These are phyloP conservation scores for Xylaria castorea DNA, from an alignment of 495 filamentous ascomycete genomes.

Conservation along the genomic window DNA sequence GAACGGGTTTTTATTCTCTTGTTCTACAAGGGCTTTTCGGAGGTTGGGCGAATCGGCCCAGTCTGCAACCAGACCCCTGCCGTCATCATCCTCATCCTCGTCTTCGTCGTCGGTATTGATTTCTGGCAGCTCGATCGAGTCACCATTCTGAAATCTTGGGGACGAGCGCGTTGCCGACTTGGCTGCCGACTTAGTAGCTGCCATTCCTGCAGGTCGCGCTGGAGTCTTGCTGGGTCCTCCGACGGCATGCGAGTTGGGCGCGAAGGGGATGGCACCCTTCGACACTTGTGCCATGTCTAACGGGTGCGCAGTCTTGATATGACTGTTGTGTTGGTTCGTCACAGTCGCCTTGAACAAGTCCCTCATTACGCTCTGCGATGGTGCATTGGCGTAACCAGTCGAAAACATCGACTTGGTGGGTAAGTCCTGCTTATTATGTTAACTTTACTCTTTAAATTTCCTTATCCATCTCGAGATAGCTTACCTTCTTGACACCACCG, in stretches of 20 bases:
- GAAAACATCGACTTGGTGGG: slow-evolving; percentile 68
- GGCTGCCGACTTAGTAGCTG: slow-evolving; percentile 49
- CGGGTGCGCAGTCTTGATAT: slow-evolving; percentile 67
- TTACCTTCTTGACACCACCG: slow-evolving; percentile 75
- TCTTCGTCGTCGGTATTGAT: slow-evolving; percentile 89
- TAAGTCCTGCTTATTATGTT: slow-evolving; percentile 55
- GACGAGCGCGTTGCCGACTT: slow-evolving; percentile 70
- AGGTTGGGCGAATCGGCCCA: slow-evolving; percentile 90
- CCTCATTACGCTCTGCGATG: slow-evolving; percentile 38
- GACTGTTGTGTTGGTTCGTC: slow-evolving; percentile 59
- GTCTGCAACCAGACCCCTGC: slow-evolving; percentile 65
- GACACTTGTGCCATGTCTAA: slow-evolving; percentile 82
- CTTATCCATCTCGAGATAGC: slow-evolving; percentile 30
- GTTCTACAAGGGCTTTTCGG: slow-evolving; percentile 67
- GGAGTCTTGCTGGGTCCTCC: slow-evolving; percentile 68
- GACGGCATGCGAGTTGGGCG: slow-evolving; percentile 65
- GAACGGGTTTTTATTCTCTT: slow-evolving; percentile 86
- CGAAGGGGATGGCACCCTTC: slow-evolving; percentile 89
- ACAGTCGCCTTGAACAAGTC: slow-evolving; percentile 57
- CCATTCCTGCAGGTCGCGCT: slow-evolving; percentile 52
- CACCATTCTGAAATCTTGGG: slow-evolving; percentile 79
- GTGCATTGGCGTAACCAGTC: slow-evolving; percentile 65
- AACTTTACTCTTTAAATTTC: slow-evolving; percentile 37
- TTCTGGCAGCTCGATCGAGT: slow-evolving; percentile 84
- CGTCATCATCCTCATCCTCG: slow-evolving; percentile 61